phyloP scores from a whole-genome alignment of 441 rosid species.

The Croton setiger region DNA sequence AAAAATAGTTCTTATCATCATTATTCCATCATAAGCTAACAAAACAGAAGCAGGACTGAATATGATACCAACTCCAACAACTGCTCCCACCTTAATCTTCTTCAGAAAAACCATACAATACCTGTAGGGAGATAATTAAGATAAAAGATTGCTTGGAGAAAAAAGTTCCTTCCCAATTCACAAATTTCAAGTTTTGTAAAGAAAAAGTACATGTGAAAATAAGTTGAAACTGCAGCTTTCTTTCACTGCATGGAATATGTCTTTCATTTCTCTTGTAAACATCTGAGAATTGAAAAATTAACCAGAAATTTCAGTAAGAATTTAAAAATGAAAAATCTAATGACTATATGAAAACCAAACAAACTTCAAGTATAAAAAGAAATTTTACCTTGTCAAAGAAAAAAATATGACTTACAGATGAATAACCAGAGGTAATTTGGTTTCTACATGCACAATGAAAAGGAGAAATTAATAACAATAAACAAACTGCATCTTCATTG shows the following conservation, averaged over 20 bases:
- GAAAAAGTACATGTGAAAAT: background rate
- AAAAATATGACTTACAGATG: conserved; percentile 18
- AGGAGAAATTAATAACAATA: background rate
- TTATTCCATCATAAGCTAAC: too few species aligned
- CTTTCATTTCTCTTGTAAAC: background rate
- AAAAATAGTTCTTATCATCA: too few species aligned
- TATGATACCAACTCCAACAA: too few species aligned
- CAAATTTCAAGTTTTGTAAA: background rate
- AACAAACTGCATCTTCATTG: background rate
- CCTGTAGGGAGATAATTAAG: background rate
- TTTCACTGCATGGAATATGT: background rate
- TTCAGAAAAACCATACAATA: too few species aligned
- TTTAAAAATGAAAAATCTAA: background rate
- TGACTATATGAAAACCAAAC: background rate
- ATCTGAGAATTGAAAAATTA: background rate
- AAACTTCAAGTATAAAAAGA: background rate
- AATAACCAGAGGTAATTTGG: conserved; percentile 13
- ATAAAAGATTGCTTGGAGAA: background rate
- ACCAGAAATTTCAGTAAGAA: background rate
- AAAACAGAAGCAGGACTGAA: too few species aligned
- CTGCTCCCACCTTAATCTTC: too few species aligned
- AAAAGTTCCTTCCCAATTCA: conserved; percentile 3
- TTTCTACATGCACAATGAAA: conserved; percentile 16
- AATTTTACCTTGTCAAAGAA: background rate
- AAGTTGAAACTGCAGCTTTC: background rate